These are phyloP conservation scores for Xylaria polymorpha DNA, from an alignment of 2,329 filamentous ascomycete species.

Conservation along the genomic window DNA sequence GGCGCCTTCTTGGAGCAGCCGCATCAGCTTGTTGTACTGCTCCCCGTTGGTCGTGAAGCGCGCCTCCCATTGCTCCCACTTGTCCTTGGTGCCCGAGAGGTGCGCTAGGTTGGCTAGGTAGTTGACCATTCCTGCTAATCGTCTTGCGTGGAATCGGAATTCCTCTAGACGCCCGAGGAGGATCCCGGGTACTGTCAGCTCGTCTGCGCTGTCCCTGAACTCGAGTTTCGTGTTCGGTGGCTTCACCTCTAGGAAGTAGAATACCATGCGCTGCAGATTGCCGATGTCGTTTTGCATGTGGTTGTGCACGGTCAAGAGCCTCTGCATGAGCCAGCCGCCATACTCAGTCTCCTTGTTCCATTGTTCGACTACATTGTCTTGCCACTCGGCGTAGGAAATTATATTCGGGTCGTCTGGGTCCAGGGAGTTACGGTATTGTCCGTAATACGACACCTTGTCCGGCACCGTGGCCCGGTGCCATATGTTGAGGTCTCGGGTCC, in stretches of 20 bases:
- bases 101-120: not conserved
- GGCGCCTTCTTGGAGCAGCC: slow-evolving; percentile 9
- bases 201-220: not conserved
- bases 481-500: not conserved
- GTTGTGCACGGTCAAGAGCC: slow-evolving; percentile 14
- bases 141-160: not conserved
- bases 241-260: slow-evolving; percentile 37
- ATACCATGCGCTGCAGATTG: slow-evolving; percentile 40
- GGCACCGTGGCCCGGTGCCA: not conserved
- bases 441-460: not conserved
- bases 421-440: not conserved
- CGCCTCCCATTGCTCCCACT: slow-evolving; percentile 31
- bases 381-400: not conserved
- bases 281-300: slow-evolving; percentile 35
- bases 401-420: not conserved
- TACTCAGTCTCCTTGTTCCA: slow-evolving; percentile 15
- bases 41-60: slow-evolving; percentile 7
- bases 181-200: not conserved
- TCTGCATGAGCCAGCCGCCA: slow-evolving; percentile 39
- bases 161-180: slow-evolving; percentile 16
- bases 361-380: not conserved
- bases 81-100: not conserved
- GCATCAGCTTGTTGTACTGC: slow-evolving; percentile 29
- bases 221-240: not conserved
- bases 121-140: not conserved